Evolutionary conservation across 768 basidiomycete genomes (phyloP).

Genomic region (Multifurca ochricompacta): DNA sequence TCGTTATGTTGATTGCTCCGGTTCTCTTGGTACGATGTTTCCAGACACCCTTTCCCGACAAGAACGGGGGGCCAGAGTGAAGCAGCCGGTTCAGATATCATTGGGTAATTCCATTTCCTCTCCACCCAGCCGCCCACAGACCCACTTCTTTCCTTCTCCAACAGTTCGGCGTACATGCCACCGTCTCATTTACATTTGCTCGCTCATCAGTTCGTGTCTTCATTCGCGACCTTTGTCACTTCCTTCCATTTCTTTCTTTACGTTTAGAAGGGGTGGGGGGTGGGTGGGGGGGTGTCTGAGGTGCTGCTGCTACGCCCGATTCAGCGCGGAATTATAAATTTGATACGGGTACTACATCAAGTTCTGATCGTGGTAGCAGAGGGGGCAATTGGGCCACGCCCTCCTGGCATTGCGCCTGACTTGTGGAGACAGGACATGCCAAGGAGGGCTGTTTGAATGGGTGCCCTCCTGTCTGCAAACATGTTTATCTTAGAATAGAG

Average conservation of each 20-base stretch:
- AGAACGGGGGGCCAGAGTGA: slow-evolving; percentile 77
- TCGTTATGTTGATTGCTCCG: slow-evolving; percentile 47
- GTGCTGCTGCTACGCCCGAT: background rate
- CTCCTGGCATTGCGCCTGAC: slow-evolving; percentile 27
- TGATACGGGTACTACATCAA: background rate
- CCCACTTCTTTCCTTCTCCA: slow-evolving; percentile 63
- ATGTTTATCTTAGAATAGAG: too few species aligned
- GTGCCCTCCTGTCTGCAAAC: slow-evolving; percentile 16
- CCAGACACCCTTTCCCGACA: slow-evolving; percentile 73
- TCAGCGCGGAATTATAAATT: background rate
- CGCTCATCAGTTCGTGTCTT: slow-evolving; percentile 58
- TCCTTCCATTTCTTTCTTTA: slow-evolving; percentile 14
- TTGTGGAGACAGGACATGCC: slow-evolving; percentile 13
- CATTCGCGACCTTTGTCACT: slow-evolving; percentile 21
- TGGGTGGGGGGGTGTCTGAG: too few species aligned
- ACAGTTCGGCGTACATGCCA: slow-evolving; percentile 85
- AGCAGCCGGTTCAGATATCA: slow-evolving; percentile 70
- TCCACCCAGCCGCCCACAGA: slow-evolving; percentile 30
- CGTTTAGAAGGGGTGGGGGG: slow-evolving; percentile 5
- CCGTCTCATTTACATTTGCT: too few species aligned
- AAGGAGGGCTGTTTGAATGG: slow-evolving; percentile 20
- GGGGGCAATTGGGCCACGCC: slow-evolving; percentile 43
- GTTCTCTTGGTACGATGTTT: slow-evolving; percentile 63
- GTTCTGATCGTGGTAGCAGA: slow-evolving; percentile 29
- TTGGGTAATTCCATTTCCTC: slow-evolving; percentile 51